phyloP scores from a whole-genome alignment of 495 filamentous ascomycete genomes.

The Polyplosphaeria fusca region DNA sequence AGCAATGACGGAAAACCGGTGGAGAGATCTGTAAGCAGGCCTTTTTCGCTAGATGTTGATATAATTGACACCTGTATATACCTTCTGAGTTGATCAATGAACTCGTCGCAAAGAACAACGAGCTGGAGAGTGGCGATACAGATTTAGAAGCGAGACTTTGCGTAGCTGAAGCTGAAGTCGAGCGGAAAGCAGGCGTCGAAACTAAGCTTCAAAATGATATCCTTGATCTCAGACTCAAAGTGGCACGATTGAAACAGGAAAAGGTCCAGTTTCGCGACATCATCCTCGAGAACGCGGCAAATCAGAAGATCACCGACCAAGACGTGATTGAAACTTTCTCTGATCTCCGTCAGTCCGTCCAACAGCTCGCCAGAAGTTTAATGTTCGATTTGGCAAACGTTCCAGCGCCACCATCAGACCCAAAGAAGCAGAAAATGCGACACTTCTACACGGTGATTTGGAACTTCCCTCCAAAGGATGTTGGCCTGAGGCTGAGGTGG shows the following conservation, averaged over 20 bases:
- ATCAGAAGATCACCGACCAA: not conserved
- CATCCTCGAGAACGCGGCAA: not conserved
- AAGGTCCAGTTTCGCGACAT: not conserved
- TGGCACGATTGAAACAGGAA: not conserved
- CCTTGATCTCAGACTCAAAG: not conserved
- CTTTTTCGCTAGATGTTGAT: no score
- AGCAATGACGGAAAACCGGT: no score
- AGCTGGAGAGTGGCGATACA: no score
- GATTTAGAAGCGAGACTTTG: no score
- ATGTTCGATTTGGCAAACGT: not conserved
- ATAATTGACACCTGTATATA: no score
- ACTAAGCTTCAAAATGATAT: not conserved
- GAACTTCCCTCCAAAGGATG: not conserved
- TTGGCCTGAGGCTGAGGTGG: not conserved
- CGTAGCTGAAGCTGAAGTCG: no score
- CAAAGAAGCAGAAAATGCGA: not conserved
- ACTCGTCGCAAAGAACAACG: no score
- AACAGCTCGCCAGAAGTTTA: not conserved
- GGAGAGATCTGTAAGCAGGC: no score
- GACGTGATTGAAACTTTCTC: not conserved
- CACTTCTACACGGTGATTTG: not conserved
- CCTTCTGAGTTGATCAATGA: no score
- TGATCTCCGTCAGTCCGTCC: not conserved
- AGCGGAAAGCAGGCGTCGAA: no score
- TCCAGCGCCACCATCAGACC: not conserved